These are phyloP conservation scores for Coemansia sp. DNA, from an alignment of 192 early-diverging fungal genomes.

Conservation along the genomic window DNA sequence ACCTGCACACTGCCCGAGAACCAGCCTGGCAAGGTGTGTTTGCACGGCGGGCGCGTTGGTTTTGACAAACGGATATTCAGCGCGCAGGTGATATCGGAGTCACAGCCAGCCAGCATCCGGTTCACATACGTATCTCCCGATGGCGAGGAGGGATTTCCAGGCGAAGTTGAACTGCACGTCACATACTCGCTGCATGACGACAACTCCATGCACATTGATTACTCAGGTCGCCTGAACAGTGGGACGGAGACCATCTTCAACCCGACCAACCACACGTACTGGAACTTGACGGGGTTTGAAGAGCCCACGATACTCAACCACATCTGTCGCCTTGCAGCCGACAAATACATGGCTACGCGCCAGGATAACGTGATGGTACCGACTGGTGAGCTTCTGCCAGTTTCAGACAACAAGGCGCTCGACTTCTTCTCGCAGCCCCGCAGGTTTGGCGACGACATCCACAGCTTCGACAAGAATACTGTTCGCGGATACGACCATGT, in stretches of 20 bases:
- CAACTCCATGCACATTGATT: slow-evolving; percentile 55
- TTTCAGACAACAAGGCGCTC: slow-evolving; percentile 28
- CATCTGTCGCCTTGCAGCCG: slow-evolving; percentile 55
- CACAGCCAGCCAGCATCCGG: slow-evolving; percentile 55
- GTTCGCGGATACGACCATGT: slow-evolving; percentile 81
- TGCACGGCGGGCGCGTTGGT: slow-evolving; percentile 78
- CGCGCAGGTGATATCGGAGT: slow-evolving; percentile 39
- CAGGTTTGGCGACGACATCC: slow-evolving; percentile 57
- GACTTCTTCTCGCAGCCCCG: slow-evolving; percentile 64
- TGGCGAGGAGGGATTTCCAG: slow-evolving; percentile 82
- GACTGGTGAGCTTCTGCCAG: slow-evolving; percentile 62
- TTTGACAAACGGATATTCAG: slow-evolving; percentile 73
- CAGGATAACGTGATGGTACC: slow-evolving; percentile 64
- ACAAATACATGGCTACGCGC: slow-evolving; percentile 58
- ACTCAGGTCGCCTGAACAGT: slow-evolving; percentile 48
- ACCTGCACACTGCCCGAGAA: slow-evolving; percentile 62
- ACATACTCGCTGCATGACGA: slow-evolving; percentile 63
- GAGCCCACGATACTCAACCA: slow-evolving; percentile 56
- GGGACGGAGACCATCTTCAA: slow-evolving; percentile 65
- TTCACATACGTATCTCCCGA: slow-evolving; percentile 64
- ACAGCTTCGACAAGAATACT: slow-evolving; percentile 53
- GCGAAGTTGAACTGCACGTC: slow-evolving; percentile 59
- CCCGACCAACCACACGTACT: slow-evolving; percentile 87
- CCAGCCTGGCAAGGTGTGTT: slow-evolving; percentile 70
- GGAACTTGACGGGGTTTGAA: slow-evolving; percentile 77